Percentiles rank a stretch among this genome's conserved stretches.
phyloP scores from a whole-genome alignment of 1,139 yeast species.

The Scheffersomyces stambukii region DNA sequence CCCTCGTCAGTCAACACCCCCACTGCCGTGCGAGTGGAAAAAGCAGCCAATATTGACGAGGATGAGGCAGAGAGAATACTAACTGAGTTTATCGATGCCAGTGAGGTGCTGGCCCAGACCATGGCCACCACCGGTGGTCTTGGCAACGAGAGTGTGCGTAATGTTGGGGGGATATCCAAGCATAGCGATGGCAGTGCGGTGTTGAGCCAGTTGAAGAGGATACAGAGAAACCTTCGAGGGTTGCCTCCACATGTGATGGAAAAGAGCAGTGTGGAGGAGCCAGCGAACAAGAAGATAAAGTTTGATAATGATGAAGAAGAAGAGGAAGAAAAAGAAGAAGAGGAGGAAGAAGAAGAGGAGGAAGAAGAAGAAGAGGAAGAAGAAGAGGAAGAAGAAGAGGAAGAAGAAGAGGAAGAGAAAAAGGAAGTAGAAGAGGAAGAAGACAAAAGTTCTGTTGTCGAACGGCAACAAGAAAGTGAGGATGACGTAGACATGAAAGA shows the following conservation, averaged over 20 bases:
- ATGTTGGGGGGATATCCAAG: conserved; percentile 18
- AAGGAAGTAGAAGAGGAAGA: conserved; percentile 14
- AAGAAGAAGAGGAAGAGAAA: conserved; percentile 16
- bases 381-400: conserved; percentile 13
- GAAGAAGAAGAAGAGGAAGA: conserved; percentile 11
- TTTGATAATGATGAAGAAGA: conserved; percentile 22
- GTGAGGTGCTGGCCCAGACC: conserved; percentile 18
- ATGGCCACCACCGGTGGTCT: conserved; percentile 1
- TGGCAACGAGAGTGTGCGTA: conserved; percentile 6
- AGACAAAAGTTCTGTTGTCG: too few relatives aligned
- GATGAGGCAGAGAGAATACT: conserved; percentile 45
- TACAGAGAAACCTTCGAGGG: conserved; percentile 71
- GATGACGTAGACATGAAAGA: conserved; percentile 14
- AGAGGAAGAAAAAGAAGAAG: conserved; percentile 10
- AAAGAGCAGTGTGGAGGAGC: conserved; percentile 18
- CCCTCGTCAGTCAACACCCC: conserved; percentile 49
- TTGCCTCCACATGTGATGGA: conserved; percentile 55
- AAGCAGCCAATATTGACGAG: conserved; percentile 23
- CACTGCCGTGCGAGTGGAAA: conserved; percentile 36
- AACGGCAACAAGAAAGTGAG: conserved; percentile 13
- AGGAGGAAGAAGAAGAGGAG: conserved; percentile 13
- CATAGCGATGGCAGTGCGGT: conserved; percentile 28
- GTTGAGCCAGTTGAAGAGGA: conserved; percentile 58
- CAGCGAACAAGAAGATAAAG: conserved; percentile 23
- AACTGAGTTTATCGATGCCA: conserved; percentile 43